Conservation (phyloP, 371 early-diverging fungal species). For the Saksenaea oblongispora region DNA sequence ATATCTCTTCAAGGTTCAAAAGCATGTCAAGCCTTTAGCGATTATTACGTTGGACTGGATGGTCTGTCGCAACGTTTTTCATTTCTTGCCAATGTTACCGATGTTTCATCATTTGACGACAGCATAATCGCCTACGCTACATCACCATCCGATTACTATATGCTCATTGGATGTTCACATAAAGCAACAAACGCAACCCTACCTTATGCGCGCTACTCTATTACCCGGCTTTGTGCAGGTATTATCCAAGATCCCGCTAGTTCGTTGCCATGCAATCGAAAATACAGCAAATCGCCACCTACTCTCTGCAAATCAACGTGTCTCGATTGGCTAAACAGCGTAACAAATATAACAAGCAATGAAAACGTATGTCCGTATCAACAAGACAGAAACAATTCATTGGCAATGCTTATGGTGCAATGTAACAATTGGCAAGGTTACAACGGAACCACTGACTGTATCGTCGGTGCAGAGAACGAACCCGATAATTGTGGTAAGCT, state of each 20-base stretch:
- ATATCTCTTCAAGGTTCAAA: slow-evolving; percentile 25
- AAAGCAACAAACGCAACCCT: slow-evolving; percentile 14
- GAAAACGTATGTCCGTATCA: slow-evolving; percentile 19
- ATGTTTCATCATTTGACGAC: slow-evolving; percentile 36
- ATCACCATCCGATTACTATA: slow-evolving; percentile 26
- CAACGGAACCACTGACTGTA: slow-evolving; percentile 28
- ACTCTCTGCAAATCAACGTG: slow-evolving; percentile 38
- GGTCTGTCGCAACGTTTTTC: slow-evolving; percentile 20
- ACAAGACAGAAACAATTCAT: slow-evolving; percentile 11
- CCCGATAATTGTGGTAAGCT: slow-evolving; percentile 42
- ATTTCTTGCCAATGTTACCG: slow-evolving; percentile 28
- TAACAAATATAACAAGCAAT: slow-evolving; percentile 15
- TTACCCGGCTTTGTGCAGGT: slow-evolving; percentile 31
- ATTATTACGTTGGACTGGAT: slow-evolving; percentile 32
- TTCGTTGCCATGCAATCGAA: slow-evolving; percentile 31
- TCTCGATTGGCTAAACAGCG: slow-evolving; percentile 25
- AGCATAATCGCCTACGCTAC: slow-evolving; percentile 18
- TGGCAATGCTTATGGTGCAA: slow-evolving; percentile 12
- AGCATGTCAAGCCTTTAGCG: slow-evolving; percentile 33
- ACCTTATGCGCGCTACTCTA: slow-evolving; percentile 38
- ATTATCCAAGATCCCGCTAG: slow-evolving; percentile 28
- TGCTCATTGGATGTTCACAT: slow-evolving; percentile 31
- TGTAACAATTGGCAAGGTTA: slow-evolving; percentile 34
- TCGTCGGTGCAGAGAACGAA: slow-evolving; percentile 43
- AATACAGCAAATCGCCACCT: slow-evolving; percentile 20